Evolutionary conservation across 2,329 filamentous ascomycete species (phyloP).

Genomic region (Sphaerulina vaccinii): DNA sequence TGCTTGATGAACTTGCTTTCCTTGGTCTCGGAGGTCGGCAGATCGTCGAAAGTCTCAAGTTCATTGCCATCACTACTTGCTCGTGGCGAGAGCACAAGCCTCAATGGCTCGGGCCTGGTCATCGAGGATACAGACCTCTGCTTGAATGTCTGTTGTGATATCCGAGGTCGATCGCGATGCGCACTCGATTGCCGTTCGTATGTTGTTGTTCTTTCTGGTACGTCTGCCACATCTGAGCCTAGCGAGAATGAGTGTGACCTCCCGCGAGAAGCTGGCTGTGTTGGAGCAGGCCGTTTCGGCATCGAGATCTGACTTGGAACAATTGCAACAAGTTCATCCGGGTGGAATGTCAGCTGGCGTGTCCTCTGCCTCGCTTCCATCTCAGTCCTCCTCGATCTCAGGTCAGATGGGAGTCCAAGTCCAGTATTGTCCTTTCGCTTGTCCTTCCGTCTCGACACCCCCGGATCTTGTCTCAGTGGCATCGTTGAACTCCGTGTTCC

Average conservation of each 20-base stretch:
- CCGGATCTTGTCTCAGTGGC: background rate
- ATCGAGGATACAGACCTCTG: constrained; percentile 11
- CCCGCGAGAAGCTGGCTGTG: constrained; percentile 11
- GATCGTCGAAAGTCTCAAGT: constrained; percentile 88
- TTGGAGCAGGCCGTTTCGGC: constrained; percentile 3
- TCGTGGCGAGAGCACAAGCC: background rate
- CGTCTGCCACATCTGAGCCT: constrained; percentile 29
- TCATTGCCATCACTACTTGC: constrained; percentile 60
- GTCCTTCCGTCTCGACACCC: background rate
- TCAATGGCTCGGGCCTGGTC: background rate
- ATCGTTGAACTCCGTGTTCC: background rate
- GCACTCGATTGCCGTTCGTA: constrained; percentile 19
- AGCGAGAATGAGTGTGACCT: constrained; percentile 41
- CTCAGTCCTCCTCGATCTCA: background rate
- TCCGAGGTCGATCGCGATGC: constrained; percentile 31
- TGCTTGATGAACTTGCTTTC: constrained; percentile 83
- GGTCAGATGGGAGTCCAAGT: constrained; percentile 22
- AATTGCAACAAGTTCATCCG: constrained; percentile 28
- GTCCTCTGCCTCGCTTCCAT: background rate
- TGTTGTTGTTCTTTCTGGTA: constrained; percentile 2
- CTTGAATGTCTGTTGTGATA: constrained; percentile 39
- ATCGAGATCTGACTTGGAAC: constrained; percentile 33
- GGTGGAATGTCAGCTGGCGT: constrained; percentile 32
- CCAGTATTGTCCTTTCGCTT: background rate
- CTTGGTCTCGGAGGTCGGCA: constrained; percentile 78